Evolutionary conservation across 2,329 filamentous ascomycete genomes (phyloP), one percentile per base, ranked within the genome.

Genomic region (Nannizziopsis barbatae): DNA sequence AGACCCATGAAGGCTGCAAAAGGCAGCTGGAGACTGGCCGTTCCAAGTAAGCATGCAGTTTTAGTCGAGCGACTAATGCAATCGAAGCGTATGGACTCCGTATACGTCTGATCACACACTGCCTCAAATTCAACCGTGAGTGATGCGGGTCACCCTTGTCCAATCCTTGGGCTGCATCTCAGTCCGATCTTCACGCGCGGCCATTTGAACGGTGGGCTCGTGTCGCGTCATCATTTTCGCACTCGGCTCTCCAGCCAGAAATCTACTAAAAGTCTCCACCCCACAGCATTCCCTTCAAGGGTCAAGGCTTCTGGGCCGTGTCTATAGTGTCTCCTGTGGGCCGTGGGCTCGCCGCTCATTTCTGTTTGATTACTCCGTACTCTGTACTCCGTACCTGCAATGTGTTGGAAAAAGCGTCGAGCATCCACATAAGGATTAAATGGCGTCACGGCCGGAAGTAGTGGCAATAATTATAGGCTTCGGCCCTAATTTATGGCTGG

Each of bases 51-150:
- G 27, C 30, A 7, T 11, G 32, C 32, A 45, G 33, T 11, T 27
- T 15, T 45, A 45, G 32, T 45, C 32, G 42, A 45, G 32, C 5
- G 11, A 37, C 17, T n/a, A 42, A 42, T 35, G 15, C 32, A 27
- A 33, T 36, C 14, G 17, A 22, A 32, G 11, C 12, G 40, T 15
- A n/a, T 37, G 14, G 2, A 10, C 32, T 20, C 38, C n/a, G 46
- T 39, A 39, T 49, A 44, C 30, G 42, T 48, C 46, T 48, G 39
- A 48, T 42, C 46, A 47, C 46, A 47, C 45, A 49, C 46, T 49
- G 46, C 46, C 46, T 49, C 46, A 14, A 18, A 12, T 20, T 27
- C 22, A 27, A 27, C n/a, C n/a, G 7, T 27, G 22, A 27, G 22
- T 27, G 22, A 43, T 49, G 46, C 46, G 43, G 39, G 46, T 49